Percentiles rank a stretch among this genome's conserved stretches.
Conservation (phyloP, 1,284 basidiomycete genomes). For the Ceratobasidium theobromae region DNA sequence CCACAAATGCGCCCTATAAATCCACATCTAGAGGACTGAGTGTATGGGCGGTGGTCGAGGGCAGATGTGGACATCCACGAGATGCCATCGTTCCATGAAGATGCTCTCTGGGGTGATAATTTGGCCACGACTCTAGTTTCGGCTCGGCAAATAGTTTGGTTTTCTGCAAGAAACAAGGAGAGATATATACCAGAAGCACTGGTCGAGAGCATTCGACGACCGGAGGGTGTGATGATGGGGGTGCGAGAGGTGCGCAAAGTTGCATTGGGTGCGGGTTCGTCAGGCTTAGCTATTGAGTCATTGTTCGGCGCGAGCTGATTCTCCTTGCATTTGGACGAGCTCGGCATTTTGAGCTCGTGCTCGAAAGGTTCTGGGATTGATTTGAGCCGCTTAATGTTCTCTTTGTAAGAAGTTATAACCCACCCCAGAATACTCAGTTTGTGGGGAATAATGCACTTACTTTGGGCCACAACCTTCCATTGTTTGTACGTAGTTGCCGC, state of each 20-base stretch:
- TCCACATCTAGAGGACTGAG: neutral
- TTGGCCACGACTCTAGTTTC: no score
- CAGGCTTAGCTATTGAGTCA: neutral
- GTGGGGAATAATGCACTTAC: neutral
- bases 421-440: neutral
- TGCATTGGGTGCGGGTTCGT: neutral
- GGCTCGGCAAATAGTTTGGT: no score
- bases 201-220: conserved; percentile 22
- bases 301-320: neutral
- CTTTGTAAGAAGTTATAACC: neutral
- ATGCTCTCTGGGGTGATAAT: no score
- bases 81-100: neutral
- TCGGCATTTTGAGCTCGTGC: neutral
- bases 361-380: neutral
- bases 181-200: no score
- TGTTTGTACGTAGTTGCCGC: conserved; percentile 5
- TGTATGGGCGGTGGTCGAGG: neutral
- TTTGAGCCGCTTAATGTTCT: conserved; percentile 11
- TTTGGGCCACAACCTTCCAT: conserved; percentile 9
- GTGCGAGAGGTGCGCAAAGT: neutral
- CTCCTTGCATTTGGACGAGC: neutral
- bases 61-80: neutral
- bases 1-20: neutral
- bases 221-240: neutral
- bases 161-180: neutral